These are phyloP conservation scores for Monascus ruber DNA, from an alignment of 2,329 filamentous ascomycete species.

Conservation along the genomic window DNA sequence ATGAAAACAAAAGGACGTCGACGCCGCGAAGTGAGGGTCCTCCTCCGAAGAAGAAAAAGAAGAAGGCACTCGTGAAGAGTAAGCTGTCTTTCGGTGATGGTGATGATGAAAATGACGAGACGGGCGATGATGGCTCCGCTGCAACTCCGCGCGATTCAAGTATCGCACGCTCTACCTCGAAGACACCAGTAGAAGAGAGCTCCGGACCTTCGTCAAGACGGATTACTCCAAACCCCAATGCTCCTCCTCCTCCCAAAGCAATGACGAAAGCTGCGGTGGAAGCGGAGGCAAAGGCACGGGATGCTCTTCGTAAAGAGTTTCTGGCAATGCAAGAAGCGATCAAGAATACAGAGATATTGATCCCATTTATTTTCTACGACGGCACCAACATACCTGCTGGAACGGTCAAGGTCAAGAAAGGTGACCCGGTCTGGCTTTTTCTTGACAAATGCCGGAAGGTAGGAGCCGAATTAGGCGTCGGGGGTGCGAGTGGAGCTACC, in stretches of 20 bases:
- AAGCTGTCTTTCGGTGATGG: conserved; percentile 50
- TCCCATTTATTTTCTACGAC: conserved; percentile 96
- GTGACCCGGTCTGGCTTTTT: conserved; percentile 86
- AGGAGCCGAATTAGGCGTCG: conserved; percentile 69
- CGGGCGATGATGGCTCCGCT: conserved; percentile 29
- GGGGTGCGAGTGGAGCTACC: conserved; percentile 42
- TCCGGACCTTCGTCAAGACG: conserved; percentile 17
- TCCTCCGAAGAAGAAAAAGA: conserved; percentile 46
- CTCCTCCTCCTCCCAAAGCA: conserved; percentile 53
- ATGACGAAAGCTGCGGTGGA: conserved; percentile 66
- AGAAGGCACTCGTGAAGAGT: conserved; percentile 47
- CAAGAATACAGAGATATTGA: conserved; percentile 75
- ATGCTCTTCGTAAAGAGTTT: conserved; percentile 68
- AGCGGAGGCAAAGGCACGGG: conserved; percentile 66
- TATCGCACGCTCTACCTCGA: conserved; percentile 27
- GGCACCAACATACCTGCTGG: conserved; percentile 82
- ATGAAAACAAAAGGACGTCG: conserved; percentile 40
- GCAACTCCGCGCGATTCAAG: conserved; percentile 25
- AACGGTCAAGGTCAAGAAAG: conserved; percentile 77
- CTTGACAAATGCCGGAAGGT: conserved; percentile 85
- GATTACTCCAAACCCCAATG: conserved; percentile 34
- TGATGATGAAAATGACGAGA: conserved; percentile 53
- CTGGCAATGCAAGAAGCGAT: conserved; percentile 71
- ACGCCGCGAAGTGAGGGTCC: conserved; percentile 36
- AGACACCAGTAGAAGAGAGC: conserved; percentile 22